Conservation (phyloP, 805 yeast genomes). For the Zygosaccharomyces bailii region DNA sequence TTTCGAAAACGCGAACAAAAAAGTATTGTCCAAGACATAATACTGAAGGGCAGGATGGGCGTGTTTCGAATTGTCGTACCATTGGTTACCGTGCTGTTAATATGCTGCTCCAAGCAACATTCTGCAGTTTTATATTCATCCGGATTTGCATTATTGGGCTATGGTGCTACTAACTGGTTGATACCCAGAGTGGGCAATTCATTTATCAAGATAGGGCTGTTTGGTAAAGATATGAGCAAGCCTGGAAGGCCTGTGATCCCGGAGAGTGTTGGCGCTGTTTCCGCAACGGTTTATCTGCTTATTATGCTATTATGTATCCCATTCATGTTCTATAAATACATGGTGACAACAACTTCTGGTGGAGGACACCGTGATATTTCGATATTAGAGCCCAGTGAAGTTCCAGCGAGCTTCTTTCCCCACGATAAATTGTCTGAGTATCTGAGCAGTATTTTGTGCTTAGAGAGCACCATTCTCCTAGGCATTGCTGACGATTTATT, state of each 20-base stretch:
- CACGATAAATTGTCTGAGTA: slow-evolving; percentile 81
- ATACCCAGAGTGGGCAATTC: slow-evolving; percentile 67
- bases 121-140: slow-evolving; percentile 44
- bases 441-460: slow-evolving; percentile 76
- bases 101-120: slow-evolving; percentile 22
- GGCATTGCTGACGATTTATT: slow-evolving; percentile 94
- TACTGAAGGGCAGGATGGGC: slow-evolving; percentile 4
- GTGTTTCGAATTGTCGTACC: slow-evolving; percentile 15
- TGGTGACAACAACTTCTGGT: slow-evolving; percentile 56
- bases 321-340: slow-evolving; percentile 72
- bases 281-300: slow-evolving; percentile 76
- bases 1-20: background rate
- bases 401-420: slow-evolving; percentile 49
- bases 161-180: slow-evolving; percentile 51
- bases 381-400: slow-evolving; percentile 16
- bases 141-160: slow-evolving; percentile 70
- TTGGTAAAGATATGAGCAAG: slow-evolving; percentile 81
- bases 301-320: slow-evolving; percentile 85
- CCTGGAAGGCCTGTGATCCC: slow-evolving; percentile 71
- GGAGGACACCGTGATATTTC: slow-evolving; percentile 48
- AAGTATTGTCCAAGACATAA: background rate
- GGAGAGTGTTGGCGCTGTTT: slow-evolving; percentile 89
- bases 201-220: slow-evolving; percentile 75
- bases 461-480: slow-evolving; percentile 76
- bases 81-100: slow-evolving; percentile 14